These are phyloP conservation scores for Gossypium raimondii DNA, from an alignment of 345 rosid genomes.

Conservation along the genomic window DNA sequence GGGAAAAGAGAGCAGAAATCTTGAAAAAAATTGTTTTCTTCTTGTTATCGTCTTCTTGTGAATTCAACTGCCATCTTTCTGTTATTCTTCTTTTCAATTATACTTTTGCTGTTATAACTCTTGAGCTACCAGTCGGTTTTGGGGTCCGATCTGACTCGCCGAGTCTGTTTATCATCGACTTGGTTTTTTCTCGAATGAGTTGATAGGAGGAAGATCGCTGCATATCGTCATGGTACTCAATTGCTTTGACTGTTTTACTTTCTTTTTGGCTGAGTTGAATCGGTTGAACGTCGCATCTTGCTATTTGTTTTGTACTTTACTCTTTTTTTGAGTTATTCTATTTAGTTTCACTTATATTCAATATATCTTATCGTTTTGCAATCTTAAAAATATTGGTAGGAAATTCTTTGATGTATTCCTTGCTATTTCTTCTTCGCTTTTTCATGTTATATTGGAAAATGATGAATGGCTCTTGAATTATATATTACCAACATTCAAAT, in stretches of 20 bases:
- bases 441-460: slow-evolving; percentile 5
- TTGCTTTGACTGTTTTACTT: neutral
- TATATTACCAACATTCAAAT: neutral
- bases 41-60: slow-evolving; percentile 5
- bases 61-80: slow-evolving; percentile 2
- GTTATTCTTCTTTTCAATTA: neutral
- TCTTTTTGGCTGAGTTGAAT: neutral
- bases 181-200: slow-evolving; percentile 10
- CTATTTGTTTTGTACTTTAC: neutral
- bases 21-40: neutral
- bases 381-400: neutral
- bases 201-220: slow-evolving; percentile 13
- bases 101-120: slow-evolving; percentile 4
- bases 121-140: neutral
- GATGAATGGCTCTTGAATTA: neutral
- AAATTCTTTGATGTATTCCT: neutral
- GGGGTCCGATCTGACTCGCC: slow-evolving; percentile 16
- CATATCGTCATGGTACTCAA: slow-evolving; percentile 16
- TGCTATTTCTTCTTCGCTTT: neutral
- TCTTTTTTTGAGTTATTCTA: neutral
- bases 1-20: neutral
- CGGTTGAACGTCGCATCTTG: slow-evolving; percentile 10
- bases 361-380: neutral
- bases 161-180: slow-evolving; percentile 3
- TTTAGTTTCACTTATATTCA: neutral